A percentile compares a stretch with the other conserved stretches of the same genome.
phyloP scores from a whole-genome alignment of 805 yeast species.

The Schizosaccharomyces lindneri region DNA sequence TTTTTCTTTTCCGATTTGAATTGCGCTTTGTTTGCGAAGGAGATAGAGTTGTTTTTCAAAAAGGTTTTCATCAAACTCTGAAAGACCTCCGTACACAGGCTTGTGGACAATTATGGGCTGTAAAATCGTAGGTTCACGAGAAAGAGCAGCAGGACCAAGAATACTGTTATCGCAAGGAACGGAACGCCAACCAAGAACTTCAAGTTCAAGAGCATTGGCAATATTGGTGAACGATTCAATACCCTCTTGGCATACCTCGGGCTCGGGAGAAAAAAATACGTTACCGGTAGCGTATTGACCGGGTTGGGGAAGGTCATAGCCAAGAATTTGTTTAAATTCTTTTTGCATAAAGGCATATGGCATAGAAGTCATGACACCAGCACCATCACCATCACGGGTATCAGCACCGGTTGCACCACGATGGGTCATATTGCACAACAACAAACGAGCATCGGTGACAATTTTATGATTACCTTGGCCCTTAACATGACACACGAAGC shows the following conservation, averaged over 20 bases:
- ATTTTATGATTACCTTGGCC: constrained; percentile 74
- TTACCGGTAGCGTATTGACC: constrained; percentile 94
- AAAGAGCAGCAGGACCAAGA: constrained; percentile 79
- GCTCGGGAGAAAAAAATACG: constrained; percentile 72
- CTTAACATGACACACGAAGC: constrained; percentile 84
- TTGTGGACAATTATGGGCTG: constrained; percentile 77
- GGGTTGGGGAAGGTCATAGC: constrained; percentile 40
- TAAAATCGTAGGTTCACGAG: constrained; percentile 72
- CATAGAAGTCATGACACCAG: constrained; percentile 80
- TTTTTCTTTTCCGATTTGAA: constrained; percentile 76
- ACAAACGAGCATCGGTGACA: constrained; percentile 54
- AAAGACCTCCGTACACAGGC: constrained; percentile 23
- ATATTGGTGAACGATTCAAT: constrained; percentile 56
- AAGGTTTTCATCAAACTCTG: constrained; percentile 29
- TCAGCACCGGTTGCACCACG: constrained; percentile 94
- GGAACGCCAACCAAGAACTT: constrained; percentile 79
- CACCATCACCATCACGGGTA: constrained; percentile 96
- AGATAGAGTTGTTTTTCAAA: constrained; percentile 71
- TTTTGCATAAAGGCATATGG: constrained; percentile 71
- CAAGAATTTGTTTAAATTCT: constrained; percentile 53
- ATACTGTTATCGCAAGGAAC: constrained; percentile 90
- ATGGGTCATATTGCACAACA: constrained; percentile 93
- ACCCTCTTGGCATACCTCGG: constrained; percentile 40
- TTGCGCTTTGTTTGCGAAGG: constrained; percentile 70
- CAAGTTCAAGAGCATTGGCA: constrained; percentile 50